Evolutionary conservation across 2,329 filamentous ascomycete genomes (phyloP).

Genomic region (Penicillium sp.): DNA sequence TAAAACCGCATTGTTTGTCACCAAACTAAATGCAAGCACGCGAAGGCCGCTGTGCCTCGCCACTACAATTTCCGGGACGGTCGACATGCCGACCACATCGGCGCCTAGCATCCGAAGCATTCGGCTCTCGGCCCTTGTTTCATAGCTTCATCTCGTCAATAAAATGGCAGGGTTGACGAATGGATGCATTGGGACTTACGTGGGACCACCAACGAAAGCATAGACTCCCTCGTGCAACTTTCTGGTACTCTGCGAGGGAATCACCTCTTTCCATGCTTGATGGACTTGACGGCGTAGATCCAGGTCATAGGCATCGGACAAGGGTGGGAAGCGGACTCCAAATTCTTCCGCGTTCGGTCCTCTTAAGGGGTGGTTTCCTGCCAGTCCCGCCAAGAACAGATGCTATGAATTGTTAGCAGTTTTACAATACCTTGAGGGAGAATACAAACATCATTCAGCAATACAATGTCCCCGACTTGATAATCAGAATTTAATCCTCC

Average conservation of each 20-base stretch:
- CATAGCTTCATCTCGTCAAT: conserved; percentile 45
- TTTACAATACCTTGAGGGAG: conserved; percentile 1
- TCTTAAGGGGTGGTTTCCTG: conserved; percentile 56
- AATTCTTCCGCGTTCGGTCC: conserved; percentile 59
- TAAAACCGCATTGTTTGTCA: conserved; percentile 59
- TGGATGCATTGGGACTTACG: conserved; percentile 42
- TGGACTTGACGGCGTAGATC: conserved; percentile 54
- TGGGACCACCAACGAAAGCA: conserved; percentile 59
- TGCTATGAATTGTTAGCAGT: conserved; percentile 41
- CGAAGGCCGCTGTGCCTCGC: conserved; percentile 59
- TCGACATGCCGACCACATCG: conserved; percentile 67
- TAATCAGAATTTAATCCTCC: conserved; percentile 61
- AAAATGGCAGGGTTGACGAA: too few relatives aligned
- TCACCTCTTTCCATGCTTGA: conserved; percentile 50
- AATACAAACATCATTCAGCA: conserved; percentile 55
- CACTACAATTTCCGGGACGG: conserved; percentile 62
- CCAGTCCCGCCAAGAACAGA: conserved; percentile 57
- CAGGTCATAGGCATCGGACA: conserved; percentile 62
- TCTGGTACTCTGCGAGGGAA: conserved; percentile 43
- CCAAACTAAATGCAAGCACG: conserved; percentile 59
- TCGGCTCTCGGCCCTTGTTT: conserved; percentile 60
- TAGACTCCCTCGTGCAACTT: conserved; percentile 60
- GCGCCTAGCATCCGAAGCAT: conserved; percentile 56
- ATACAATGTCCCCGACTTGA: conserved; percentile 58
- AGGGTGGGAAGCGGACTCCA: conserved; percentile 56